Conservation (phyloP, 2,329 filamentous ascomycete genomes). For the Sporothrix brasiliensis region DNA sequence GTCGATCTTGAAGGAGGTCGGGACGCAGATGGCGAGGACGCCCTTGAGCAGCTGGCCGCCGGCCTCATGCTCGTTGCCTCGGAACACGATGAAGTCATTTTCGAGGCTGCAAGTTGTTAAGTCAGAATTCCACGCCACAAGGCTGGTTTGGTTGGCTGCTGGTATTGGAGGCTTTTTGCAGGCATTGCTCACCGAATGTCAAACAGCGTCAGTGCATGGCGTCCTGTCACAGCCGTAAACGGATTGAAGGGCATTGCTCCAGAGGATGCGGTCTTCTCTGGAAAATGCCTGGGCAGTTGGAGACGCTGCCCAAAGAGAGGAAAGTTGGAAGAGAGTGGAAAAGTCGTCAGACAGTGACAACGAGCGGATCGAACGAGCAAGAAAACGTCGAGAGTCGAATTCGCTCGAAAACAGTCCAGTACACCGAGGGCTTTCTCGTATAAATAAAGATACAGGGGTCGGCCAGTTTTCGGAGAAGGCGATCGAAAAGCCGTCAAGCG, state of each 20-base stretch:
- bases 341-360: neutral
- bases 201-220: constrained; percentile 56
- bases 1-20: constrained; percentile 69
- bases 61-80: constrained; percentile 73
- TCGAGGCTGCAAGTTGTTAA: constrained; percentile 60
- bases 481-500: constrained; percentile 15
- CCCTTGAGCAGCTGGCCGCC: constrained; percentile 75
- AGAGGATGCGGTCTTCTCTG: constrained; percentile 12
- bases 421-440: constrained; percentile 8
- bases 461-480: constrained; percentile 21
- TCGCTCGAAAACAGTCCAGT: neutral
- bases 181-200: constrained; percentile 57
- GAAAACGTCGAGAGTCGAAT: neutral
- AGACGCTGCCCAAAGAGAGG: constrained; percentile 20
- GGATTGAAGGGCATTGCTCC: constrained; percentile 59
- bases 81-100: constrained; percentile 77
- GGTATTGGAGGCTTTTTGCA: too few relatives aligned
- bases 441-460: constrained; percentile 18
- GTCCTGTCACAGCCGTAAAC: constrained; percentile 56
- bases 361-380: neutral
- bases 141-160: too few relatives aligned
- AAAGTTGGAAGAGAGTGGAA: neutral
- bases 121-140: constrained; percentile 8
- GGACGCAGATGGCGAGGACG: constrained; percentile 72
- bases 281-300: neutral